Conservation (phyloP, 1,139 yeast species). For the Ogataea hybrid region DNA sequence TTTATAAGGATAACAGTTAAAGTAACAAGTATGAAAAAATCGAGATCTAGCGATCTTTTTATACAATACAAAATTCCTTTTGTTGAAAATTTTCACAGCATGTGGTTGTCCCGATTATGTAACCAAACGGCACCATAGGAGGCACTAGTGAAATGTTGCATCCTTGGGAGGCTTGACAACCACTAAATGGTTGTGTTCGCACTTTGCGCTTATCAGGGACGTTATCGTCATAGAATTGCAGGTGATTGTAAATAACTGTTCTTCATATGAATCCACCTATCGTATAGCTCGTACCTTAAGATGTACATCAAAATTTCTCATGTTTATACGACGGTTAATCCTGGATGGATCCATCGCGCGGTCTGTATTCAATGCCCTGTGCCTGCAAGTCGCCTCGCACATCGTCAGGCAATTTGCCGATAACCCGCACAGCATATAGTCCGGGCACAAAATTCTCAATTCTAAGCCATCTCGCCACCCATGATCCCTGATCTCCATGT, state of each 20-base stretch:
- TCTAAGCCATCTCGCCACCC: constrained; percentile 98
- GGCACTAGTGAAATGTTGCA: not conserved
- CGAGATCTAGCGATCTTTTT: constrained; percentile 8
- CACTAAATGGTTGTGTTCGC: no score
- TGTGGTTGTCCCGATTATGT: constrained; percentile 10
- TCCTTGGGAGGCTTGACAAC: no score
- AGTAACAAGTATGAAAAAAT: constrained; percentile 1
- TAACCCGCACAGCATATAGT: constrained; percentile 87
- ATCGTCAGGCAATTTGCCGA: constrained; percentile 89
- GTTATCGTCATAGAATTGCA: not conserved
- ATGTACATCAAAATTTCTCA: not conserved
- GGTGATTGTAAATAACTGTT: not conserved
- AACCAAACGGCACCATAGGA: constrained; percentile 2
- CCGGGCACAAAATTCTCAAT: constrained; percentile 90
- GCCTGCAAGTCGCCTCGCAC: constrained; percentile 68
- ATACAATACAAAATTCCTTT: constrained; percentile 6
- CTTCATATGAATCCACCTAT: not conserved
- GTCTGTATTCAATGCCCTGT: constrained; percentile 80
- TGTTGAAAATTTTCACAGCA: constrained; percentile 13
- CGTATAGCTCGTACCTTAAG: constrained; percentile 4
- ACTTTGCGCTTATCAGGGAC: no score
- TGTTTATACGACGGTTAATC: constrained; percentile 17
- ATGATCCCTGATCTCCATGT: constrained; percentile 80
- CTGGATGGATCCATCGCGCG: constrained; percentile 86
- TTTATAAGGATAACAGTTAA: constrained; percentile 1